Conservation (phyloP, 768 basidiomycete genomes). For the Phaeolepiota aurea region DNA sequence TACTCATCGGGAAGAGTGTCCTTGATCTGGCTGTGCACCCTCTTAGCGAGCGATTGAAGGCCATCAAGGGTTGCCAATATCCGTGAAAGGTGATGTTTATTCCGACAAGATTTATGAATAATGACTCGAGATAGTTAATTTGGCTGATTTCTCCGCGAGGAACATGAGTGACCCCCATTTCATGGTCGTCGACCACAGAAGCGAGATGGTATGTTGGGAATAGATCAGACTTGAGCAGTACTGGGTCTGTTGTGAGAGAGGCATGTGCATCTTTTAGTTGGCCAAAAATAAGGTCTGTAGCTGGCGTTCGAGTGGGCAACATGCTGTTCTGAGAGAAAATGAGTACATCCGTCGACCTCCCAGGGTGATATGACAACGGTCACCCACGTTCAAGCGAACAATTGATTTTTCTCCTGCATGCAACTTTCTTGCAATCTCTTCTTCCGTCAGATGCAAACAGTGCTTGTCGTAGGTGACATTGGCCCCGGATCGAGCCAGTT, state of each 20-base stretch:
- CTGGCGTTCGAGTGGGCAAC: slow-evolving; percentile 39
- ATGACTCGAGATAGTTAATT: too few relatives aligned
- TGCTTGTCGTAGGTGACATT: slow-evolving; percentile 80
- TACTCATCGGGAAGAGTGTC: slow-evolving; percentile 55
- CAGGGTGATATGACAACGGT: slow-evolving; percentile 1
- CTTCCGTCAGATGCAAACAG: slow-evolving; percentile 80
- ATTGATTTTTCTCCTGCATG: slow-evolving; percentile 71
- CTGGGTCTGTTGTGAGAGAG: slow-evolving; percentile 81
- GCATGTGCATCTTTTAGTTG: slow-evolving; percentile 63
- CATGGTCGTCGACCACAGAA: slow-evolving; percentile 90
- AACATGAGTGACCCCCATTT: slow-evolving; percentile 95
- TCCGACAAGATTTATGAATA: slow-evolving; percentile 29
- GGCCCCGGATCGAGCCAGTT: slow-evolving; percentile 64
- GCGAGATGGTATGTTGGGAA: slow-evolving; percentile 97
- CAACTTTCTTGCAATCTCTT: slow-evolving; percentile 71
- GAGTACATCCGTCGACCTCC: neutral
- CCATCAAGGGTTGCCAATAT: slow-evolving; percentile 42
- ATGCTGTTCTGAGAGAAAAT: slow-evolving; percentile 41
- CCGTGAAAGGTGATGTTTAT: slow-evolving; percentile 74
- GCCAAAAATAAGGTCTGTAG: slow-evolving; percentile 73
- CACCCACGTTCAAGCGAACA: slow-evolving; percentile 79
- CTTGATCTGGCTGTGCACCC: slow-evolving; percentile 46
- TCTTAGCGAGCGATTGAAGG: slow-evolving; percentile 42
- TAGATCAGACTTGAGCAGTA: slow-evolving; percentile 85
- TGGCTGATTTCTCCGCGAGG: slow-evolving; percentile 80